Evolutionary conservation across 75 land plant genomes (phyloP).

Genomic region (Pseudotsuga menziesii): DNA sequence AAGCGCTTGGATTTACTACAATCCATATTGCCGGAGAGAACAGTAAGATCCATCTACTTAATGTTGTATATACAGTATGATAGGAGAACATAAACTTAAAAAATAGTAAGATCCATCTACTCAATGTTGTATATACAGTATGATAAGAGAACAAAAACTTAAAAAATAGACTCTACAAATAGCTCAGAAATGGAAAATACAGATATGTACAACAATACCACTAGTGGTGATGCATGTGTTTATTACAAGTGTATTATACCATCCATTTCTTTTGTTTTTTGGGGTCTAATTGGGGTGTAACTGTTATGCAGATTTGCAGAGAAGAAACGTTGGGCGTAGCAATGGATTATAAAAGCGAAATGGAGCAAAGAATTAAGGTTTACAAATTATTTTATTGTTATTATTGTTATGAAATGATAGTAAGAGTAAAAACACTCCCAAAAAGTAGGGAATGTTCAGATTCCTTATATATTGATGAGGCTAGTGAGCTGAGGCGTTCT

Average conservation of each 20-base stretch:
- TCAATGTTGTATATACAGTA: neutral
- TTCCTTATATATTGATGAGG: no score
- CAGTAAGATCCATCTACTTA: neutral
- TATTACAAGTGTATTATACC: no score
- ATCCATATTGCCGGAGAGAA: neutral
- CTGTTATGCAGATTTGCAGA: neutral
- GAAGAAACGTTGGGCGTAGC: neutral
- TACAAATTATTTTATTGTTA: no score
- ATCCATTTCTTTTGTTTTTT: neutral
- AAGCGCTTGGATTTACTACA: slow-evolving; percentile 6
- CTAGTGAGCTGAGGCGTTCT: no score
- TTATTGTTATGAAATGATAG: no score
- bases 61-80: neutral
- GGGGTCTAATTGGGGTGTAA: neutral
- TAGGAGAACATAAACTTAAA: neutral
- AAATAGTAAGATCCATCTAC: neutral
- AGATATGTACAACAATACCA: neutral
- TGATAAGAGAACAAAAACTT: neutral
- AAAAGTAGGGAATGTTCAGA: no score
- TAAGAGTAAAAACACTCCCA: no score
- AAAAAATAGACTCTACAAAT: neutral
- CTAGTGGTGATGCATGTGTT: no score
- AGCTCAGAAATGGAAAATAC: neutral
- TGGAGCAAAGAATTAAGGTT: slow-evolving; percentile 11
- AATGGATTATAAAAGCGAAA: neutral